phyloP scores from a whole-genome alignment of 176 grass and related monocot species.

The Alopecurus myosuroides region DNA sequence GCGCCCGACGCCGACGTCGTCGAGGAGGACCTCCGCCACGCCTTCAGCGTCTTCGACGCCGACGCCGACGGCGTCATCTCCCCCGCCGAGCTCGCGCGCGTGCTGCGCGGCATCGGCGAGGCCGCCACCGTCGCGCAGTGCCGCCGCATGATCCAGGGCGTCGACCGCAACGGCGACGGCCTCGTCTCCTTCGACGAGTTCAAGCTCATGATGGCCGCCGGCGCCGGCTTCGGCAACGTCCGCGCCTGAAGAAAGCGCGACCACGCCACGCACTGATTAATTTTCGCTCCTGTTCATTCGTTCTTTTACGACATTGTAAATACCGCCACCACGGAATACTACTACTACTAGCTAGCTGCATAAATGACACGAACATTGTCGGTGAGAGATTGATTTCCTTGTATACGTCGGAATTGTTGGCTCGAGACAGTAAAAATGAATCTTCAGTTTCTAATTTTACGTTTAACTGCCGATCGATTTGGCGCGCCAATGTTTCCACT shows the following conservation, averaged over 20 bases:
- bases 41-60: slow-evolving; percentile 77
- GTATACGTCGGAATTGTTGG: background rate
- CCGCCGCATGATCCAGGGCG: slow-evolving; percentile 82
- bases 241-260: background rate
- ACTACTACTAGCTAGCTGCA: background rate
- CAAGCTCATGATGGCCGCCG: slow-evolving; percentile 81
- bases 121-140: slow-evolving; percentile 71
- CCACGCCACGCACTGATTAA: too few species aligned
- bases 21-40: slow-evolving; percentile 81
- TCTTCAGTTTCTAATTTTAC: background rate
- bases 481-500: background rate
- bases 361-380: background rate
- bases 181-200: slow-evolving; percentile 88
- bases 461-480: background rate
- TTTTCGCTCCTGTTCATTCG: background rate
- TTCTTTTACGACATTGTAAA: slow-evolving; percentile 20
- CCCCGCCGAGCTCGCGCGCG: slow-evolving; percentile 63
- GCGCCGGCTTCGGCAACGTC: background rate
- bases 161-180: slow-evolving; percentile 81
- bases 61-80: slow-evolving; percentile 73
- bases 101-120: slow-evolving; percentile 67
- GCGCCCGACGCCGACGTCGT: slow-evolving; percentile 6
- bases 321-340: background rate
- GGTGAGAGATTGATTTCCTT: background rate
- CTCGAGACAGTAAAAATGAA: background rate